Evolutionary conservation across 2,329 filamentous ascomycete genomes (phyloP).

Genomic region (Berkeleyomyces rouxiae): DNA sequence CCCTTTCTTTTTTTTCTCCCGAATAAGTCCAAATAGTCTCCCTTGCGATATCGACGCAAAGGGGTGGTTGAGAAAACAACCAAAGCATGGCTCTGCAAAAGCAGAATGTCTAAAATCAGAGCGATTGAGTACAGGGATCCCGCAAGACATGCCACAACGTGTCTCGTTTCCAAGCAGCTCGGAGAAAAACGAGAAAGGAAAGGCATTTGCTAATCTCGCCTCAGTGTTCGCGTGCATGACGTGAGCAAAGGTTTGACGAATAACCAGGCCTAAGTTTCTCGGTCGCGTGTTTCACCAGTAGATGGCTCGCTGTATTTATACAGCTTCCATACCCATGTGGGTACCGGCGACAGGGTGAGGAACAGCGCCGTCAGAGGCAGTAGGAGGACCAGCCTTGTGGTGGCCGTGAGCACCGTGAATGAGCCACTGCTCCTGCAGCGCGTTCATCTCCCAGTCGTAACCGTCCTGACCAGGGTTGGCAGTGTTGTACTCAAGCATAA

Average conservation of each 20-base stretch:
- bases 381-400: constrained; percentile 12
- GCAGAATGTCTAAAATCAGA: not conserved
- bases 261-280: not conserved
- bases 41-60: not conserved
- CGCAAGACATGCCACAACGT: not conserved
- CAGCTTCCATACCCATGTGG: constrained; percentile 4
- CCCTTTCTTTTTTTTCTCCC: not conserved
- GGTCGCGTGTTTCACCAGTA: not conserved
- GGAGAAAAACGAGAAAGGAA: not conserved
- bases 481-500: constrained; percentile 33
- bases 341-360: constrained; percentile 3
- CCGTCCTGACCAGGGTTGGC: constrained; percentile 34
- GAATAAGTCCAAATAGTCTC: not conserved
- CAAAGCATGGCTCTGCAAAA: not conserved
- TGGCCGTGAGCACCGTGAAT: not conserved
- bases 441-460: constrained; percentile 19
- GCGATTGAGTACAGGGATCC: not conserved
- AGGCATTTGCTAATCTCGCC: not conserved
- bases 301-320: not conserved
- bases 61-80: not conserved
- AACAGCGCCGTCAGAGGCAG: constrained; percentile 8
- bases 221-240: not conserved
- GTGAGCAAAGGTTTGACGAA: not conserved
- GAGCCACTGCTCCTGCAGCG: constrained; percentile 11
- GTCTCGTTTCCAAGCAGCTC: not conserved